Conservation (phyloP, 2,329 filamentous ascomycete species). For the Penicillium sp. region DNA sequence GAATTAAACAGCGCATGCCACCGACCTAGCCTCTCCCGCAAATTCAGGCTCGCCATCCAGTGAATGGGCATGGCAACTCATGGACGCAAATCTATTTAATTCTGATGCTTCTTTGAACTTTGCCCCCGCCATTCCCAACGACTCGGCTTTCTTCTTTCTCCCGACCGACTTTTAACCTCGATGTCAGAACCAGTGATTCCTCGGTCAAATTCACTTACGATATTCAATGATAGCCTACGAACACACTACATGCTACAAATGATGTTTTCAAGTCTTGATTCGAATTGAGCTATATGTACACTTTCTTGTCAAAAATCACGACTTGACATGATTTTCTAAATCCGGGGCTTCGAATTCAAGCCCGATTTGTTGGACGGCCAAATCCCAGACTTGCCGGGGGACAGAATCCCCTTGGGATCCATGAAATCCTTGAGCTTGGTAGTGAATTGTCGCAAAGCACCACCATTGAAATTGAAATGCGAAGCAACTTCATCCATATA, state of each 20-base stretch:
- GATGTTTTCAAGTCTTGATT: background rate
- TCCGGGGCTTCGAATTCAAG: background rate
- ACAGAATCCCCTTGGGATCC: background rate
- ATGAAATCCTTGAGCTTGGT: background rate
- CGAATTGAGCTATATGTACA: background rate
- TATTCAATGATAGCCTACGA: background rate
- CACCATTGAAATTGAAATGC: background rate
- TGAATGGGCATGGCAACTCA: background rate
- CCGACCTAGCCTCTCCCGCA: background rate
- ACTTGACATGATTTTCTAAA: background rate
- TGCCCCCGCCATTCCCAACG: background rate
- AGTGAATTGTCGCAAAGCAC: background rate
- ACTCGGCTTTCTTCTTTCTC: background rate
- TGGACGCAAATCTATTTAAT: background rate
- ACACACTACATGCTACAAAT: background rate
- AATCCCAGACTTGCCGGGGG: background rate
- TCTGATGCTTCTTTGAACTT: background rate
- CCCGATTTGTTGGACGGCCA: background rate
- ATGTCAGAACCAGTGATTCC: no score
- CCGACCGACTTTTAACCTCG: background rate
- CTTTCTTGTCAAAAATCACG: background rate
- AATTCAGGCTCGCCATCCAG: background rate
- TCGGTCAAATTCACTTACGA: no score
- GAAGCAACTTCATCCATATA: background rate
- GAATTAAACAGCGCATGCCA: background rate